Evolutionary conservation across 2,329 filamentous ascomycete genomes (phyloP).

Genomic region (Claviceps fusiformis): DNA sequence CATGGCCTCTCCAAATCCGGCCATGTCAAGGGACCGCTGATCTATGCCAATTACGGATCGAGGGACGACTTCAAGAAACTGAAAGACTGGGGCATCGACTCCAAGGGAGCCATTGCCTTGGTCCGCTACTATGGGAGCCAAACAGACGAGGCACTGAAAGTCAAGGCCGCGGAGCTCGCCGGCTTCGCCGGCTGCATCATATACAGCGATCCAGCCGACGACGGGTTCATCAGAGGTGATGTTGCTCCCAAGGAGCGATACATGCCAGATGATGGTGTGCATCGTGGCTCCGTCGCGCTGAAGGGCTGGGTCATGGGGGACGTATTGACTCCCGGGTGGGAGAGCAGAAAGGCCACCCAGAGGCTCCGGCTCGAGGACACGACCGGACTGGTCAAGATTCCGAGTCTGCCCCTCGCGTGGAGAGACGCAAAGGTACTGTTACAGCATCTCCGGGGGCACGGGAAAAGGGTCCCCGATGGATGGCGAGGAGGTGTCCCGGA

Average conservation of each 20-base stretch:
- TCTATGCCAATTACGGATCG: constrained; percentile 89
- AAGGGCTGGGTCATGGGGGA: constrained; percentile 79
- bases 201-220: constrained; percentile 80
- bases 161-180: constrained; percentile 78
- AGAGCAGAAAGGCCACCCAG: constrained; percentile 51
- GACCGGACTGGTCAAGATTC: constrained; percentile 64
- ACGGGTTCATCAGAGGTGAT: constrained; percentile 63
- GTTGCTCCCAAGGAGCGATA: constrained; percentile 64
- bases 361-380: constrained; percentile 58
- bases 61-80: constrained; percentile 68
- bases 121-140: constrained; percentile 70
- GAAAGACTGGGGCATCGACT: constrained; percentile 55
- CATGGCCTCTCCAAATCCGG: constrained; percentile 82
- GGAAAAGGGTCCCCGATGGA: constrained; percentile 49
- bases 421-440: constrained; percentile 73
- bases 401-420: constrained; percentile 82
- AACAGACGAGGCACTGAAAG: constrained; percentile 61
- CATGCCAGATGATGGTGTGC: constrained; percentile 71
- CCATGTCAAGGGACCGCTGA: constrained; percentile 69
- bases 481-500: constrained; percentile 72
- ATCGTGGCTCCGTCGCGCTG: constrained; percentile 67
- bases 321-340: constrained; percentile 79
- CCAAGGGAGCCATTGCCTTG: constrained; percentile 69
- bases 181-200: constrained; percentile 81
- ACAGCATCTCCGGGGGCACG: constrained; percentile 60